phyloP scores from a whole-genome alignment of 495 filamentous ascomycete genomes.

The Apiosordaria backusii region DNA sequence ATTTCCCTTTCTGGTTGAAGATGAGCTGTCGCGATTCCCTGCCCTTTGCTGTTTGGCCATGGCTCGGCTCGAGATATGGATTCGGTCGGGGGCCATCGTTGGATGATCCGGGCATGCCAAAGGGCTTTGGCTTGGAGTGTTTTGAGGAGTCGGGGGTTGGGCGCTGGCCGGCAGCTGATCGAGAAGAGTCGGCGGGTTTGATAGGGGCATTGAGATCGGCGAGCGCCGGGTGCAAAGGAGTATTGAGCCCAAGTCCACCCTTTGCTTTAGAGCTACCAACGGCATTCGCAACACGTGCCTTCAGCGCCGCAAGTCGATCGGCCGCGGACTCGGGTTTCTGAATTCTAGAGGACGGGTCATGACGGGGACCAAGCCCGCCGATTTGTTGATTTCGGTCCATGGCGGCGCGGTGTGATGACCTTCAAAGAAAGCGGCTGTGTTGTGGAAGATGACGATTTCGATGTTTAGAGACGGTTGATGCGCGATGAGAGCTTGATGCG shows the following conservation, averaged over 20 bases:
- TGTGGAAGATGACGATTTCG: not conserved
- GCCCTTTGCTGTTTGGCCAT: slow-evolving; percentile 57
- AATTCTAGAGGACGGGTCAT: slow-evolving; percentile 48
- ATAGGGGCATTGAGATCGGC: slow-evolving; percentile 62
- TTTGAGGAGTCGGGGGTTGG: slow-evolving; percentile 20
- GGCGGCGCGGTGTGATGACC: slow-evolving; percentile 23
- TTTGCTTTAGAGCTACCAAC: slow-evolving; percentile 57
- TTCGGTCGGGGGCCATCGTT: slow-evolving; percentile 56
- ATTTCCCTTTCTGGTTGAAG: slow-evolving; percentile 97
- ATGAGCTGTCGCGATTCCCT: slow-evolving; percentile 70
- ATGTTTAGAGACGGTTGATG: not conserved
- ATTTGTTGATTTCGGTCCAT: slow-evolving; percentile 43
- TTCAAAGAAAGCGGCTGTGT: not conserved
- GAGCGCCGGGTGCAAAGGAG: slow-evolving; percentile 85
- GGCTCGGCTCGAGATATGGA: slow-evolving; percentile 74
- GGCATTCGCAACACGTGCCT: slow-evolving; percentile 75
- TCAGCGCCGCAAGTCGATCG: slow-evolving; percentile 62
- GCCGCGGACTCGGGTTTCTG: slow-evolving; percentile 53
- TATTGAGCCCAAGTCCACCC: slow-evolving; percentile 83
- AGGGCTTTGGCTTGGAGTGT: slow-evolving; percentile 22
- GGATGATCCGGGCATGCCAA: slow-evolving; percentile 33
- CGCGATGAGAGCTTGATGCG: not conserved
- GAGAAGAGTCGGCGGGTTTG: slow-evolving; percentile 43
- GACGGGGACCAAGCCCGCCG: slow-evolving; percentile 50
- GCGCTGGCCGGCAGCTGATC: slow-evolving; percentile 25